These are phyloP conservation scores for Yarrowia sp. DNA, from an alignment of 805 yeast genomes.

Conservation along the genomic window DNA sequence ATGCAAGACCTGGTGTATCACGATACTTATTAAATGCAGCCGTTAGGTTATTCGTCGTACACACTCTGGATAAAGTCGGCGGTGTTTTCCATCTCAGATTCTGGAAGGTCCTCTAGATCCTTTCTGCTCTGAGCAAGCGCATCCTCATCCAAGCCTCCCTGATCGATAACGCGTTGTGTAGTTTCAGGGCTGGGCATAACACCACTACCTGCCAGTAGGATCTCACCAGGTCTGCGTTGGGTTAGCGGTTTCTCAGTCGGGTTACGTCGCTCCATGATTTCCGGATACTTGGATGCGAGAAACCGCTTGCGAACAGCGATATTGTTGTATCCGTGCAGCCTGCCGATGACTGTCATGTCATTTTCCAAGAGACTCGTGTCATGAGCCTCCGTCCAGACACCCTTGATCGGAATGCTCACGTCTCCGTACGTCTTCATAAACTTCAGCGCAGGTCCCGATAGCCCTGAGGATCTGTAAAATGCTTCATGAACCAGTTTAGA, in stretches of 20 bases:
- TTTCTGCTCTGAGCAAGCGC: background rate
- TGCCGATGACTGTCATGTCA: background rate
- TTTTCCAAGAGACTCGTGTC: background rate
- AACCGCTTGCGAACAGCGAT: background rate
- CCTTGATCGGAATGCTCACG: background rate
- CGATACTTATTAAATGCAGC: no score
- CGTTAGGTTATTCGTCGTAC: background rate
- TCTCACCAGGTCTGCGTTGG: no score
- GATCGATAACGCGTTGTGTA: background rate
- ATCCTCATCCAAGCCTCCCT: background rate
- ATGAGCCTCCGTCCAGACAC: background rate
- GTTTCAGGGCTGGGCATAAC: no score
- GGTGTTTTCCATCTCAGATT: background rate
- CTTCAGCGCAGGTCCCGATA: background rate
- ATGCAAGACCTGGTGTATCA: no score
- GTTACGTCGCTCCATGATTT: no score
- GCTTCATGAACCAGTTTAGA: background rate
- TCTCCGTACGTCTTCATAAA: constrained; percentile 3
- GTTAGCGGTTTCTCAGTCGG: no score
- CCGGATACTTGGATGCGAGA: background rate
- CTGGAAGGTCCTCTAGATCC: background rate
- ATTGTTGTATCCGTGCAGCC: background rate
- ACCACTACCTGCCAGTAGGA: no score
- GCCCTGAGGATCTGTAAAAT: background rate
- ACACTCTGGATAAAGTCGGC: background rate